phyloP scores from a whole-genome alignment of 2,329 filamentous ascomycete species.

The Pyrenochaeta sp. region DNA sequence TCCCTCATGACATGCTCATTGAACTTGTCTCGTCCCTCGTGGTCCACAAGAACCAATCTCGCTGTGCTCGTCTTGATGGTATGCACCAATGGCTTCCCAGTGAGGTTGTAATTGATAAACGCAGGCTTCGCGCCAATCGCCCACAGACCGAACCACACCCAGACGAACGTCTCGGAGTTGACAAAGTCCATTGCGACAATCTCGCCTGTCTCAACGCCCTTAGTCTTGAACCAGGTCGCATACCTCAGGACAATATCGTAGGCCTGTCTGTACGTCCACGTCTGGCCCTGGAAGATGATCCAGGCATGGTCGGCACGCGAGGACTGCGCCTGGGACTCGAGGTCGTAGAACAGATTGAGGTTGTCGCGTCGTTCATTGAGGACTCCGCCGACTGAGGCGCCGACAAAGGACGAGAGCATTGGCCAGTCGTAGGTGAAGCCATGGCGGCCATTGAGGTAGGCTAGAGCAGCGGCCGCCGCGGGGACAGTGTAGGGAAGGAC shows the following conservation, averaged over 20 bases:
- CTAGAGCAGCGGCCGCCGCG: constrained; percentile 53
- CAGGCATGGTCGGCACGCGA: constrained; percentile 35
- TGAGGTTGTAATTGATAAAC: constrained; percentile 51
- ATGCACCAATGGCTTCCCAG: constrained; percentile 45
- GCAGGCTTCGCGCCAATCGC: constrained; percentile 48
- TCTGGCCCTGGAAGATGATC: constrained; percentile 43
- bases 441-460: constrained; percentile 73
- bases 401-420: constrained; percentile 64
- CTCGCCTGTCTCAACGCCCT: constrained; percentile 44
- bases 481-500: constrained; percentile 39
- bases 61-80: constrained; percentile 67
- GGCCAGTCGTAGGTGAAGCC: constrained; percentile 68
- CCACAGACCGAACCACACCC: constrained; percentile 49
- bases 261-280: constrained; percentile 45
- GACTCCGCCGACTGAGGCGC: constrained; percentile 53
- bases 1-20: constrained; percentile 33
- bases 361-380: constrained; percentile 64
- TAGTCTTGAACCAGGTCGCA: constrained; percentile 47
- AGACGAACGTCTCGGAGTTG: constrained; percentile 47
- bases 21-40: constrained; percentile 50
- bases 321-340: constrained; percentile 42
- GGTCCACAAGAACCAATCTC: constrained; percentile 66
- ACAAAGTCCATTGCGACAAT: constrained; percentile 50
- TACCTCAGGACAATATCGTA: constrained; percentile 44
- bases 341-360: constrained; percentile 61